Evolutionary conservation across 2,329 filamentous ascomycete genomes (phyloP), one percentile per base, ranked within the genome.

Genomic region (Colletotrichum tropicicola): DNA sequence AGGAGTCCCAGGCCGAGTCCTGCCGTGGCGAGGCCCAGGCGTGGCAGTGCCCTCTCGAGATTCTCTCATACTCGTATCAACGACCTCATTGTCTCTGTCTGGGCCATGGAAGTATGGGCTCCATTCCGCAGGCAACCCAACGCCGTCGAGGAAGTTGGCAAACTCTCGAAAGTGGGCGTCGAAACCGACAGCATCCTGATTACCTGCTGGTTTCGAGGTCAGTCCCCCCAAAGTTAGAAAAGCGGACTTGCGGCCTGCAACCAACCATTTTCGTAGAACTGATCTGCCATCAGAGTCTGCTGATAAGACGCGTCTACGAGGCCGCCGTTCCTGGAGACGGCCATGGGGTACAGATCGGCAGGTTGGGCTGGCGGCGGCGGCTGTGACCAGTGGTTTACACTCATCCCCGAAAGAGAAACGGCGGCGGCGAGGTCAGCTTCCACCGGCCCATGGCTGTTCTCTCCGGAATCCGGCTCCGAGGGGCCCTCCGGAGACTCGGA

Each of bases 71-170:
- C 59, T 54, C n/a, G 70, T 60, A 35, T 74, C 73, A 2, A 71
- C 25, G 7, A 69, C 44, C 3, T 71, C 68, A 4, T 73, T 61
- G 25, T 69, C 65, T 23, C 68, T 59, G 21, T 70, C 68, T 15
- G 70, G 71, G 5, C 71, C 70, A 10, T 77, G 68, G 44, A 79
- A 75, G 57, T 77, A 78, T 0, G 77, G 77, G 49, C 76, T 77
- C 77, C 77, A 79, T 68, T 79, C 76, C 1, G 77, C 73, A 4
- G 77, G 75, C 10, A 79, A 68, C 0, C 77, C 76, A 5, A 79
- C 72, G 3, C 77, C 76, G 6, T 78, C 77, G 2, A 79, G 72
- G 30, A 79, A 79, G 35, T 73, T 73, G 48, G 77, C 75, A 59
- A 79, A 79, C 10, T 78, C 77, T 30, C 73, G 66, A 49, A 79